A percentile compares a stretch with the other conserved stretches of the same genome.
These are phyloP conservation scores for Westerdykella ornata DNA, from an alignment of 2,329 filamentous ascomycete genomes.

Conservation along the genomic window DNA sequence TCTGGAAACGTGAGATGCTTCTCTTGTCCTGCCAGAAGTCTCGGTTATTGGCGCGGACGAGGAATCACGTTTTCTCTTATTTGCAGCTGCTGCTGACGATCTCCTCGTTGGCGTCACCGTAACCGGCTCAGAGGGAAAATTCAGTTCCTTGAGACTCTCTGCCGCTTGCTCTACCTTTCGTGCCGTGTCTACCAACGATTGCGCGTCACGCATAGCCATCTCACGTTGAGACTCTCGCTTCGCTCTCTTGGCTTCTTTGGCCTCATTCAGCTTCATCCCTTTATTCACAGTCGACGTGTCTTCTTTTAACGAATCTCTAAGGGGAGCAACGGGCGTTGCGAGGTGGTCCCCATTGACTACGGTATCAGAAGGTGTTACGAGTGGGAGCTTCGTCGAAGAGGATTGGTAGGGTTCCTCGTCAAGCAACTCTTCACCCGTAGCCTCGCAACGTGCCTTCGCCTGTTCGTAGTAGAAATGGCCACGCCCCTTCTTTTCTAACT, in stretches of 20 bases:
- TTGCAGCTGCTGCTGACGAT: slow-evolving; percentile 18
- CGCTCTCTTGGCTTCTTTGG: slow-evolving; percentile 70
- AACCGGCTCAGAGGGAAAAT: slow-evolving; percentile 19
- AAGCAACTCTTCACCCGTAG: slow-evolving; percentile 59
- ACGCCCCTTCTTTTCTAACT: slow-evolving; percentile 64
- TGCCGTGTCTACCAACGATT: slow-evolving; percentile 32
- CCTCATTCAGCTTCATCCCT: slow-evolving; percentile 71
- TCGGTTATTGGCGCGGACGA: slow-evolving; percentile 28
- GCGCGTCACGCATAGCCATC: slow-evolving; percentile 42
- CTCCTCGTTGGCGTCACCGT: slow-evolving; percentile 18
- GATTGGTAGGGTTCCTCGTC: slow-evolving; percentile 45
- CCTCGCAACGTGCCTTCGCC: slow-evolving; percentile 53
- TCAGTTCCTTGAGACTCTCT: slow-evolving; percentile 31
- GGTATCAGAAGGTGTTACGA: not conserved
- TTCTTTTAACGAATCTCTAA: slow-evolving; percentile 38
- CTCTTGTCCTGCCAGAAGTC: slow-evolving; percentile 12
- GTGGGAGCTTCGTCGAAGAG: slow-evolving; percentile 9
- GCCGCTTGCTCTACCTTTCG: slow-evolving; percentile 31
- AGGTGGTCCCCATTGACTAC: not conserved
- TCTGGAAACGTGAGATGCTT: slow-evolving; percentile 20
- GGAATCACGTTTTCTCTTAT: slow-evolving; percentile 53
- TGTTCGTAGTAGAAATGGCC: slow-evolving; percentile 43
- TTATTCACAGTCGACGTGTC: slow-evolving; percentile 62
- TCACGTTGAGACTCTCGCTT: slow-evolving; percentile 57
- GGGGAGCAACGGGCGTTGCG: slow-evolving; percentile 5